Conservation (phyloP, 2,329 filamentous ascomycete species). For the Penicillium hesseltinei region DNA sequence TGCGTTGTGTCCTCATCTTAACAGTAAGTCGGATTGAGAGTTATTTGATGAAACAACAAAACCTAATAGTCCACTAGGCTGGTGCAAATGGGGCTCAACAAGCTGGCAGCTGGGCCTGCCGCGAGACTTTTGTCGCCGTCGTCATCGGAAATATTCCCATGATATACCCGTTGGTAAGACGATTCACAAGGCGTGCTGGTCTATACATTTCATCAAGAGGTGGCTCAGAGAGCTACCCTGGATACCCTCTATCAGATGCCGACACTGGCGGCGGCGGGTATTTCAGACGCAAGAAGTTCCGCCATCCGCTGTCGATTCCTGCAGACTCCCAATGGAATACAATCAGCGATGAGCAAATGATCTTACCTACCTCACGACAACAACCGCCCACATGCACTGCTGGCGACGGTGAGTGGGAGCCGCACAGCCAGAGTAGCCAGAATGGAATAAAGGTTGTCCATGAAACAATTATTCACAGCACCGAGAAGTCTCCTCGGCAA, state of each 20-base stretch:
- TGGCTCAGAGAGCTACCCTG: slow-evolving; percentile 24
- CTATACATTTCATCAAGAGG: slow-evolving; percentile 24
- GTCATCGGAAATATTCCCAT: slow-evolving; percentile 46
- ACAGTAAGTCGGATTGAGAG: slow-evolving; percentile 29
- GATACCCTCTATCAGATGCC: slow-evolving; percentile 25
- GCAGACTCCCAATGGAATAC: slow-evolving; percentile 33
- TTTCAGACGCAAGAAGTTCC: slow-evolving; percentile 27
- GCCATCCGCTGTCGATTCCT: slow-evolving; percentile 34
- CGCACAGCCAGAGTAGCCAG: slow-evolving; percentile 16
- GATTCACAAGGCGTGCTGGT: slow-evolving; percentile 26
- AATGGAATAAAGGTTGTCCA: slow-evolving; percentile 32
- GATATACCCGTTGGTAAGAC: slow-evolving; percentile 40
- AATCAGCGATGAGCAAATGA: slow-evolving; percentile 31
- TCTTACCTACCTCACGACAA: slow-evolving; percentile 24
- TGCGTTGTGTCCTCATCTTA: slow-evolving; percentile 55
- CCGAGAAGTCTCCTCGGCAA: slow-evolving; percentile 12
- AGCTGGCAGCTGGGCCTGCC: slow-evolving; percentile 46
- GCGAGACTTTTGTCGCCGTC: slow-evolving; percentile 48
- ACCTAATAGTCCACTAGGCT: slow-evolving; percentile 19
- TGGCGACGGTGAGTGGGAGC: slow-evolving; percentile 23
- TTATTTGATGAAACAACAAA: not conserved
- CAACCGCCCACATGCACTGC: slow-evolving; percentile 25
- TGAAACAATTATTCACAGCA: slow-evolving; percentile 32
- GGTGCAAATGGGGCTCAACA: slow-evolving; percentile 40
- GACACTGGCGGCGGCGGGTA: slow-evolving; percentile 10